These are phyloP conservation scores for Mortierella sp. DNA, from an alignment of 371 early-diverging fungal genomes.

Conservation along the genomic window DNA sequence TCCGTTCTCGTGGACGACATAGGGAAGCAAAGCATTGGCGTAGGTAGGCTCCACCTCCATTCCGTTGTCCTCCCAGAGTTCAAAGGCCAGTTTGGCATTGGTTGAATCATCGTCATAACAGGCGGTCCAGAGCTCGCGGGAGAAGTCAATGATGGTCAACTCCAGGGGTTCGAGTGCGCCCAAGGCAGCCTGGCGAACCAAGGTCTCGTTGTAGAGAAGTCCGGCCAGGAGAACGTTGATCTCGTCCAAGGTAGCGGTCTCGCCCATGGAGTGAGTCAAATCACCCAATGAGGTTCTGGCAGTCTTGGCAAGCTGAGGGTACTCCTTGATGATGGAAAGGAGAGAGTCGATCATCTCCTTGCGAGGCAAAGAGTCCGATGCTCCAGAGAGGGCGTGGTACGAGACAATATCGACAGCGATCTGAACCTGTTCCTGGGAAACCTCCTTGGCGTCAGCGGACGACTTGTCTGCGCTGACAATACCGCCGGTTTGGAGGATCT, in stretches of 20 bases:
- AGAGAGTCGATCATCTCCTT: conserved; percentile 80
- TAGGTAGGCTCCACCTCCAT: conserved; percentile 73
- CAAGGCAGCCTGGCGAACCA: conserved; percentile 87
- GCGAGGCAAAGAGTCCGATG: conserved; percentile 76
- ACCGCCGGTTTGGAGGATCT: conserved; percentile 80
- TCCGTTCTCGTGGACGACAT: conserved; percentile 65
- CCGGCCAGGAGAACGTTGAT: conserved; percentile 80
- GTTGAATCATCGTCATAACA: conserved; percentile 78
- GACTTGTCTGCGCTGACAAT: conserved; percentile 66
- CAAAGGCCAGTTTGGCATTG: conserved; percentile 78
- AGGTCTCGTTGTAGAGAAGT: conserved; percentile 77
- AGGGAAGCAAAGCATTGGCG: conserved; percentile 66
- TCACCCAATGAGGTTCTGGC: conserved; percentile 74
- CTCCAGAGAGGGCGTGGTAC: conserved; percentile 73
- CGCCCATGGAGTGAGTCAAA: conserved; percentile 81
- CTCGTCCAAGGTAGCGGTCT: conserved; percentile 68
- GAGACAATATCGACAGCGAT: conserved; percentile 84
- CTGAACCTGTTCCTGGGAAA: conserved; percentile 80
- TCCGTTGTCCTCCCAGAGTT: conserved; percentile 86
- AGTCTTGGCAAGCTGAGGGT: conserved; percentile 73
- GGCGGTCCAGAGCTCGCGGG: conserved; percentile 74
- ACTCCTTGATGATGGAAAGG: conserved; percentile 78
- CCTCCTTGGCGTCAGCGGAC: conserved; percentile 67
- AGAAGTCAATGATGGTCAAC: conserved; percentile 76
- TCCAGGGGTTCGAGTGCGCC: conserved; percentile 80